Evolutionary conservation across 176 grass and related monocot species (phyloP).

Genomic region (Secale cereale): DNA sequence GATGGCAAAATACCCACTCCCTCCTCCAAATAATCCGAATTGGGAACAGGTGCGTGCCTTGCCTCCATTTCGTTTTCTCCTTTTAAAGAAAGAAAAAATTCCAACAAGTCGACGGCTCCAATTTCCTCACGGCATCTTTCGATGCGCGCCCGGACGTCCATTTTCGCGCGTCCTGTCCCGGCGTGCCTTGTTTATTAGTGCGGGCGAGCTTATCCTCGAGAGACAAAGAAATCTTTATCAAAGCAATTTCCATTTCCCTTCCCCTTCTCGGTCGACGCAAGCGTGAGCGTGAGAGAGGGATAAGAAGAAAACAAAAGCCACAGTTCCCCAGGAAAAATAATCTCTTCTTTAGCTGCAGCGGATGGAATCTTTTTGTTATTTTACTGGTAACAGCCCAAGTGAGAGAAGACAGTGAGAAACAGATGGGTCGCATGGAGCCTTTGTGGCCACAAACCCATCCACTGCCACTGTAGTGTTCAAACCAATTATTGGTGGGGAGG

Average conservation of each 20-base stretch:
- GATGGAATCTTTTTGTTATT: conserved; percentile 37
- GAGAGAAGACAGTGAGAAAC: conserved; percentile 11
- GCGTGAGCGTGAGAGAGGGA: background rate
- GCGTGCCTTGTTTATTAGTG: conserved; percentile 26
- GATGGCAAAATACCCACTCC: background rate
- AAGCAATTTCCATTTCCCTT: conserved; percentile 14
- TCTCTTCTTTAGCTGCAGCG: conserved; percentile 8
- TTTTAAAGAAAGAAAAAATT: background rate
- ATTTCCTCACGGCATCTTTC: conserved; percentile 18
- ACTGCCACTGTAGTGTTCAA: background rate
- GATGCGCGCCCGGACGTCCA: background rate
- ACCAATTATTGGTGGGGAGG: conserved; percentile 46
- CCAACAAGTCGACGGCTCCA: background rate
- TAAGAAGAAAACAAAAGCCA: conserved; percentile 31
- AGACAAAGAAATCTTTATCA: conserved; percentile 14
- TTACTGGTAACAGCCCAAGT: conserved; percentile 3
- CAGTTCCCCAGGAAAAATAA: conserved; percentile 39
- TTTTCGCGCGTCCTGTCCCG: conserved; percentile 18
- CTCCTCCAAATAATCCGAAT: background rate
- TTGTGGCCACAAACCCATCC: conserved; percentile 24
- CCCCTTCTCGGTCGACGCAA: background rate
- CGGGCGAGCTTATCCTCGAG: conserved; percentile 34
- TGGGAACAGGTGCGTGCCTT: background rate
- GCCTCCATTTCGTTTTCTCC: background rate
- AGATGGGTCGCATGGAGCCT: background rate